These are phyloP conservation scores for Arthromyces matolae DNA, from an alignment of 768 basidiomycete species.

Conservation along the genomic window DNA sequence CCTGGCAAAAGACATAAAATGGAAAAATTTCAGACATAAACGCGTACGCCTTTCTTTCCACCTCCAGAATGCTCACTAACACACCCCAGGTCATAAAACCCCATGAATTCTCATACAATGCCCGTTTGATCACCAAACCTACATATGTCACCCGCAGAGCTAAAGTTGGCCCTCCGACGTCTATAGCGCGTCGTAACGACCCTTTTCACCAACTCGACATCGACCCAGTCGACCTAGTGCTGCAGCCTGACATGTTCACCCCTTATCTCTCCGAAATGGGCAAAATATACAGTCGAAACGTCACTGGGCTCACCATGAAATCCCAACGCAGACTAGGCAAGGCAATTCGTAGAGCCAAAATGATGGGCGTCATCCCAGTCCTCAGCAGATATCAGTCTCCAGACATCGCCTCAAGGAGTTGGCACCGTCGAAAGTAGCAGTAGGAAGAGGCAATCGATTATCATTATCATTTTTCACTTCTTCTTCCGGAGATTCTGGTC, in stretches of 20 bases:
- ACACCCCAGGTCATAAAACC: conserved; percentile 19
- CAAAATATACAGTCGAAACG: conserved; percentile 67
- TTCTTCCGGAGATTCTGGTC: neutral
- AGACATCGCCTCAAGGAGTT: no score
- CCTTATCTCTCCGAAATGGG: conserved; percentile 70
- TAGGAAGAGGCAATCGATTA: conserved; percentile 8
- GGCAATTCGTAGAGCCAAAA: conserved; percentile 83
- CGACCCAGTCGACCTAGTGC: conserved; percentile 68
- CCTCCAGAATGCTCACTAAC: conserved; percentile 1
- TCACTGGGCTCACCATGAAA: conserved; percentile 72
- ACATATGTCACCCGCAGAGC: conserved; percentile 25
- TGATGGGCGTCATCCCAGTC: conserved; percentile 82
- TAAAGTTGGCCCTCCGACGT: conserved; percentile 52
- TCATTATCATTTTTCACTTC: neutral
- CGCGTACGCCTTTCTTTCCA: conserved; percentile 19
- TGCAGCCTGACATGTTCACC: conserved; percentile 56
- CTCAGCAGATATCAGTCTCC: no score
- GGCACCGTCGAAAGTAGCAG: neutral
- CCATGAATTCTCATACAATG: conserved; percentile 26
- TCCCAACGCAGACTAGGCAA: conserved; percentile 78
- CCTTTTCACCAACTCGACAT: conserved; percentile 67
- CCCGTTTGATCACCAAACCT: conserved; percentile 22
- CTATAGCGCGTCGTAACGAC: conserved; percentile 56
- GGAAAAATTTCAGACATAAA: conserved; percentile 20
- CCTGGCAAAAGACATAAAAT: conserved; percentile 4